Evolutionary conservation across 2,329 filamentous ascomycete genomes (phyloP), one percentile per base, ranked within the genome.

Genomic region (Colletotrichum lindemuthianum): DNA sequence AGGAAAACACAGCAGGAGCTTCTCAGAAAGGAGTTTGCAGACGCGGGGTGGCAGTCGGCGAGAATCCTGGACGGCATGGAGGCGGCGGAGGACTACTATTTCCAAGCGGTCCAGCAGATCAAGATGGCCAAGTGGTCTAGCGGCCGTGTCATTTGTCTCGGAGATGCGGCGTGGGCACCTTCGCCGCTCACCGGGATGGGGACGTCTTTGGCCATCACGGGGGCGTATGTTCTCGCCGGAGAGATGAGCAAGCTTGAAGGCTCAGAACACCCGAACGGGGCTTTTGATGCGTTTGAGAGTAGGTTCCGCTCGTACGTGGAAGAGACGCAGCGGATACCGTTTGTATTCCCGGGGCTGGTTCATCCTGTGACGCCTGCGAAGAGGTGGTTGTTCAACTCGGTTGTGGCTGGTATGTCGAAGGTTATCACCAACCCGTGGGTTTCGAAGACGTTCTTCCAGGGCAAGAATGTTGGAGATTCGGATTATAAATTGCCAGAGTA

Each of bases 211-310:
- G 78, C 77, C 1, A 69, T 86, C 2, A 69, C 82, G n/a, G 78
- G 79, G 1, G 82, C 81, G 1, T 85, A 86, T 69, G 70, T 85
- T 4, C 75, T 87, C 2, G 82, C 83, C 0, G 83, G 84, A 7
- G 83, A 83, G 67, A 75, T 83, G 32, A 61, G 63, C 47, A 68
- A 60, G 59, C 60, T 65, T 9, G 47, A 48, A 3, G 34, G n/a
- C 6, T 45, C 52, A 2, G 53, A 61, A 6, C 52, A 61, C 34
- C 59, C 59, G 1, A 2, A 32, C 2, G 44, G 16, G 33, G 68
- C 67, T 2, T 44, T 69, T 9, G 61, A 54, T 13, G 63, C 44
- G 13, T 69, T 69, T 40, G 65, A 69, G 12, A 12, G 7, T 2
- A 41, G 37, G 8, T 47, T 69, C 12, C 53, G 68, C 9, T 56